Evolutionary conservation across 1,284 basidiomycete species (phyloP).

Genomic region (Pseudozyma thailandica): DNA sequence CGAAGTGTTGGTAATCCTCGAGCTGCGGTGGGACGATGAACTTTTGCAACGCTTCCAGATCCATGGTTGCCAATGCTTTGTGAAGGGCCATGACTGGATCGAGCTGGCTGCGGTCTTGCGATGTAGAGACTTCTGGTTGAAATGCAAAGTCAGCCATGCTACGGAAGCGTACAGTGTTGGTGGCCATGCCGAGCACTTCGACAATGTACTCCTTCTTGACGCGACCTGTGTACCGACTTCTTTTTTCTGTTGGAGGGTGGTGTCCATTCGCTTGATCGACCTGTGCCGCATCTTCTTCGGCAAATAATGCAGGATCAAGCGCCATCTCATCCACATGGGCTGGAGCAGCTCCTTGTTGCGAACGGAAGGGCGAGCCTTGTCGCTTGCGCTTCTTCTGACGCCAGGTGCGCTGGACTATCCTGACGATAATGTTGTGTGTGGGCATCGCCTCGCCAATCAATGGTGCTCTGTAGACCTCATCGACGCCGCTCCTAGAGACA

Average conservation of each 20-base stretch:
- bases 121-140: constrained; percentile 40
- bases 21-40: constrained; percentile 41
- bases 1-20: constrained; percentile 45
- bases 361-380: neutral
- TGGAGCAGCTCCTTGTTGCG: no score
- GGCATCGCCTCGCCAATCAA: constrained; percentile 44
- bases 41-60: constrained; percentile 43
- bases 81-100: constrained; percentile 50
- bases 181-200: constrained; percentile 79
- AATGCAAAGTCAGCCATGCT: constrained; percentile 65
- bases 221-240: constrained; percentile 21
- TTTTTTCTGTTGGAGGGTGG: neutral
- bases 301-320: constrained; percentile 30
- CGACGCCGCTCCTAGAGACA: neutral
- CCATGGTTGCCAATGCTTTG: constrained; percentile 51
- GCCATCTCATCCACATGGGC: neutral
- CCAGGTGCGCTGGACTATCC: constrained; percentile 51
- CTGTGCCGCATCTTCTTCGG: neutral
- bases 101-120: neutral
- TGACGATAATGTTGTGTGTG: constrained; percentile 49
- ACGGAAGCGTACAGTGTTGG: constrained; percentile 87
- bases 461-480: constrained; percentile 36
- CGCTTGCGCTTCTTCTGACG: constrained; percentile 44
- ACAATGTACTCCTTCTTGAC: constrained; percentile 75
- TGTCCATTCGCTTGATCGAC: neutral